phyloP scores from a whole-genome alignment of 176 grass and related monocot species.

The Triticum urartu region DNA sequence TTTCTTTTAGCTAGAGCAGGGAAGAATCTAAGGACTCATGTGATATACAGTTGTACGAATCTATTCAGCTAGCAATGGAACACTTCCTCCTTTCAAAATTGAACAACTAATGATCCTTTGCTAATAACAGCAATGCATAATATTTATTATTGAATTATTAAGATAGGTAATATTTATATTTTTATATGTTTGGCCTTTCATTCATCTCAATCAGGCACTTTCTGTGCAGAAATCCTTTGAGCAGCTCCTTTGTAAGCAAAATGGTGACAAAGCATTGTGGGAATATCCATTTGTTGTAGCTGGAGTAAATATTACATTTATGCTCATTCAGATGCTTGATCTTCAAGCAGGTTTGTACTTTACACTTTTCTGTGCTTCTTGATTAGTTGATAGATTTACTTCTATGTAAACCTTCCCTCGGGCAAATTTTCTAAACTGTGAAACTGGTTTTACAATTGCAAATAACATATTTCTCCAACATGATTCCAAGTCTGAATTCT shows the following conservation, averaged over 20 bases:
- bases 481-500: too few relatives aligned
- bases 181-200: background rate
- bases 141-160: background rate
- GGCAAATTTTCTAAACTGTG: background rate
- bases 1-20: slow-evolving; percentile 5
- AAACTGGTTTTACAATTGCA: slow-evolving; percentile 18
- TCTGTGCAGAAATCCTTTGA: slow-evolving; percentile 65
- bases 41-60: background rate
- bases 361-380: slow-evolving; percentile 24
- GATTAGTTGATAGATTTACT: slow-evolving; percentile 9
- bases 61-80: background rate
- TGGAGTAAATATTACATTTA: slow-evolving; percentile 89
- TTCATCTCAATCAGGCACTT: slow-evolving; percentile 12
- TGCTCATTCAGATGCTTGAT: slow-evolving; percentile 87
- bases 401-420: background rate
- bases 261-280: slow-evolving; percentile 62
- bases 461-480: background rate
- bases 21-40: background rate
- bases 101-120: slow-evolving; percentile 12
- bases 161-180: background rate
- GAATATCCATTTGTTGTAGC: slow-evolving; percentile 87
- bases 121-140: background rate
- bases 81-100: background rate
- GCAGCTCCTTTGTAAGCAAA: slow-evolving; percentile 66
- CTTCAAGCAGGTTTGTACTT: slow-evolving; percentile 65